These are phyloP conservation scores for Excoecaria cochinchinensis DNA, from an alignment of 345 rosid species.

Conservation along the genomic window DNA sequence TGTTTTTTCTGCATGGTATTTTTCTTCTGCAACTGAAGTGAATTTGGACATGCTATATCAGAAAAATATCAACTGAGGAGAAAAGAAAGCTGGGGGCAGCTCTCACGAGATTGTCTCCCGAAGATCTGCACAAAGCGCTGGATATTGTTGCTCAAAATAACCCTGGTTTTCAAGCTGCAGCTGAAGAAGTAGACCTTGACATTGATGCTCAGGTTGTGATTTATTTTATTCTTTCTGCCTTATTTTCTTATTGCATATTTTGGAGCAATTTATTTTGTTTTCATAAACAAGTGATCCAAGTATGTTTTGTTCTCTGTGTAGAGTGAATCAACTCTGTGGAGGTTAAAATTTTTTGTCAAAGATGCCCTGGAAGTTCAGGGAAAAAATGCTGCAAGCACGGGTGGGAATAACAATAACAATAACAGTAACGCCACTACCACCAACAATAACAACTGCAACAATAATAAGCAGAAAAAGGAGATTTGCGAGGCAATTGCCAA, in stretches of 20 bases:
- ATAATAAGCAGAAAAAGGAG: slow-evolving; percentile 47
- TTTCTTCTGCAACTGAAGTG: slow-evolving; percentile 1
- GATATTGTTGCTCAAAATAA: slow-evolving; percentile 79
- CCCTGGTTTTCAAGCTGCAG: slow-evolving; percentile 59
- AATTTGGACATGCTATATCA: slow-evolving; percentile 17
- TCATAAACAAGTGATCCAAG: neutral
- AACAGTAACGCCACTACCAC: slow-evolving; percentile 25
- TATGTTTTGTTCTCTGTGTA: slow-evolving; percentile 18
- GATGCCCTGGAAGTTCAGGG: slow-evolving; percentile 60
- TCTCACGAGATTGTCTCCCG: slow-evolving; percentile 62
- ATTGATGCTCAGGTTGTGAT: slow-evolving; percentile 69
- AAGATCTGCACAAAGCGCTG: slow-evolving; percentile 76
- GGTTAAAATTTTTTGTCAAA: slow-evolving; percentile 74
- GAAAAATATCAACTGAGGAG: slow-evolving; percentile 76
- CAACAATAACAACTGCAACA: slow-evolving; percentile 13
- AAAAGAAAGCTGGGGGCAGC: slow-evolving; percentile 74
- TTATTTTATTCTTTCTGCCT: neutral
- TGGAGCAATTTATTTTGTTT: too few relatives aligned
- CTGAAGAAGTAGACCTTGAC: slow-evolving; percentile 80
- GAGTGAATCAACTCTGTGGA: slow-evolving; percentile 94
- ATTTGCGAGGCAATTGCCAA: slow-evolving; percentile 44
- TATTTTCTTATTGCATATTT: neutral
- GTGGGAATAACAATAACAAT: slow-evolving; percentile 45
- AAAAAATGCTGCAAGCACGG: slow-evolving; percentile 43
- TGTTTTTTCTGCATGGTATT: neutral